Evolutionary conservation across 495 filamentous ascomycete genomes (phyloP).

Genomic region (Xylaria grammica): DNA sequence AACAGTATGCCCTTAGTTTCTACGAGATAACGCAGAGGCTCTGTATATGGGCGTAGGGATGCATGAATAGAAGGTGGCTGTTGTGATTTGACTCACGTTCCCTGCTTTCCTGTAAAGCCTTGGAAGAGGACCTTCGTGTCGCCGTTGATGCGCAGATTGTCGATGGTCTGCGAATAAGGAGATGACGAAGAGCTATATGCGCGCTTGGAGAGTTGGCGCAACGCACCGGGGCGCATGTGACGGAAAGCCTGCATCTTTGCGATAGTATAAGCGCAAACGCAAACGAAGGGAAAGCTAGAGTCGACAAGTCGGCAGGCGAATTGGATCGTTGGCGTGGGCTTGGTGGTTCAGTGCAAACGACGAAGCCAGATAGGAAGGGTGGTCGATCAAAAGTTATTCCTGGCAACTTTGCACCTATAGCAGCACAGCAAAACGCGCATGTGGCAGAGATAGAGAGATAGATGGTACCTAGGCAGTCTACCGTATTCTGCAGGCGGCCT

Average conservation of each 20-base stretch:
- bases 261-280: conserved; percentile 23
- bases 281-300: neutral
- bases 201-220: conserved; percentile 60
- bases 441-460: neutral
- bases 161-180: conserved; percentile 78
- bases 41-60: neutral
- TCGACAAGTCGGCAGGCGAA: conserved; percentile 14
- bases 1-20: neutral
- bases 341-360: neutral
- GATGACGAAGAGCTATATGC: conserved; percentile 71
- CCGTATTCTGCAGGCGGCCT: neutral
- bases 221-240: conserved; percentile 51
- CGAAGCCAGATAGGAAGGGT: neutral
- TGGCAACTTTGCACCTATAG: neutral
- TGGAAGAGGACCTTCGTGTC: conserved; percentile 96
- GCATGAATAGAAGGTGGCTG: too few relatives aligned
- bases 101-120: conserved; percentile 98
- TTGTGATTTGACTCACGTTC: conserved; percentile 99
- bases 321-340: neutral
- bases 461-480: neutral
- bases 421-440: neutral
- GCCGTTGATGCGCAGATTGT: conserved; percentile 89
- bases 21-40: neutral
- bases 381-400: conserved; percentile 9
- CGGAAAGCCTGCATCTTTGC: conserved; percentile 53